Percentiles rank a stretch among this genome's conserved stretches.
These are phyloP conservation scores for Fomitopsis palustris DNA, from an alignment of 1,284 basidiomycete genomes.

Conservation along the genomic window DNA sequence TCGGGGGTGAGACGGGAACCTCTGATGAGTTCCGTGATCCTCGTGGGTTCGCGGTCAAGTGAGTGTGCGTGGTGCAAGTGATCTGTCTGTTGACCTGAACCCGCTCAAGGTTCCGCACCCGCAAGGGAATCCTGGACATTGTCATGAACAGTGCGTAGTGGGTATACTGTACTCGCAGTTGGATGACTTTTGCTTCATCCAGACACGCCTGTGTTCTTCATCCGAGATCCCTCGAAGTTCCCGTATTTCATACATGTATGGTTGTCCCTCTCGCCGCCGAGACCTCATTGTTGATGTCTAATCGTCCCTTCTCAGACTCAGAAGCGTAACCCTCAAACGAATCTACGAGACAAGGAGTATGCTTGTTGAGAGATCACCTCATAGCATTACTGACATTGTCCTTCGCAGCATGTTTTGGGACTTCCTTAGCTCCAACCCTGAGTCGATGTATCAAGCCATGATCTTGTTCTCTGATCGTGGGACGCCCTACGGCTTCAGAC, in stretches of 20 bases:
- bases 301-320: slow-evolving; percentile 48
- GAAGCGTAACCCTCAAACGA: slow-evolving; percentile 89
- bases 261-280: background rate
- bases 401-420: slow-evolving; percentile 44
- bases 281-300: background rate
- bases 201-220: slow-evolving; percentile 86
- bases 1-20: slow-evolving; percentile 84
- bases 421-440: slow-evolving; percentile 86
- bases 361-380: slow-evolving; percentile 5
- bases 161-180: background rate
- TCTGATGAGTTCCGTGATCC: slow-evolving; percentile 90
- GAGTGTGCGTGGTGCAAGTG: background rate
- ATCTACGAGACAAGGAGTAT: slow-evolving; percentile 61
- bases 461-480: slow-evolving; percentile 88
- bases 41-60: slow-evolving; percentile 47
- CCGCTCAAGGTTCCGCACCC: slow-evolving; percentile 45
- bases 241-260: slow-evolving; percentile 81
- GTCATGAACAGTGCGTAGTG: slow-evolving; percentile 67
- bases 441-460: slow-evolving; percentile 83
- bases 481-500: slow-evolving; percentile 80
- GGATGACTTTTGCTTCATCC: background rate
- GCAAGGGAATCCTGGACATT: slow-evolving; percentile 86
- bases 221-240: slow-evolving; percentile 80
- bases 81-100: background rate
- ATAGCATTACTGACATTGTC: background rate